Percentiles rank a stretch among this genome's conserved stretches.
Conservation (phyloP, 2,329 filamentous ascomycete genomes). For the Grosmannia serpens region DNA sequence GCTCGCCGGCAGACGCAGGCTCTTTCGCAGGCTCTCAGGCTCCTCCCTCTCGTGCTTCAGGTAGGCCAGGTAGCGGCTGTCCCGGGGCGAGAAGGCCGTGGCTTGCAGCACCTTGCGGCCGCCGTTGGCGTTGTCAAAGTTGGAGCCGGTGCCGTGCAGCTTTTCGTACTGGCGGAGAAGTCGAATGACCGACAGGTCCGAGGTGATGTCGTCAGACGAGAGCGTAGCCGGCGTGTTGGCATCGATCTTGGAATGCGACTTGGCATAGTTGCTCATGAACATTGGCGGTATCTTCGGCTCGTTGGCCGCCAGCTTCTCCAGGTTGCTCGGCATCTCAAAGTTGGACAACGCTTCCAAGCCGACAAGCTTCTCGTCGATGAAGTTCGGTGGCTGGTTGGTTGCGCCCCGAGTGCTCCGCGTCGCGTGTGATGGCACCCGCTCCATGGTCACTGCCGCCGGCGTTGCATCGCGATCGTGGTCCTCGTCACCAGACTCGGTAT, state of each 20-base stretch:
- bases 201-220: conserved; percentile 38
- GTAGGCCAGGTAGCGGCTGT: conserved; percentile 38
- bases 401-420: conserved; percentile 50
- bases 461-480: conserved; percentile 35
- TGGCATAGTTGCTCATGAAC: conserved; percentile 46
- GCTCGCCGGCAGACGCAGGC: conserved; percentile 36
- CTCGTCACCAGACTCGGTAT: conserved; percentile 40
- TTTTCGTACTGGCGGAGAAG: conserved; percentile 45
- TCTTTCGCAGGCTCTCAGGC: conserved; percentile 37
- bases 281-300: conserved; percentile 49
- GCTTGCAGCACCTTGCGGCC: conserved; percentile 44
- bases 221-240: conserved; percentile 44
- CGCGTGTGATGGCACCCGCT: conserved; percentile 51
- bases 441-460: conserved; percentile 32
- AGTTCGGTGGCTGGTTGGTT: conserved; percentile 35
- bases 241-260: conserved; percentile 43
- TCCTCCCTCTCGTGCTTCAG: conserved; percentile 30
- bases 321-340: conserved; percentile 46
- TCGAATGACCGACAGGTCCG: conserved; percentile 47
- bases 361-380: conserved; percentile 44
- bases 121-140: conserved; percentile 42
- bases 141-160: conserved; percentile 40
- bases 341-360: conserved; percentile 50
- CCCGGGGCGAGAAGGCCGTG: conserved; percentile 35
- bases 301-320: conserved; percentile 42